Conservation (phyloP, 306 rosid species). For the Crataegus laevigata region DNA sequence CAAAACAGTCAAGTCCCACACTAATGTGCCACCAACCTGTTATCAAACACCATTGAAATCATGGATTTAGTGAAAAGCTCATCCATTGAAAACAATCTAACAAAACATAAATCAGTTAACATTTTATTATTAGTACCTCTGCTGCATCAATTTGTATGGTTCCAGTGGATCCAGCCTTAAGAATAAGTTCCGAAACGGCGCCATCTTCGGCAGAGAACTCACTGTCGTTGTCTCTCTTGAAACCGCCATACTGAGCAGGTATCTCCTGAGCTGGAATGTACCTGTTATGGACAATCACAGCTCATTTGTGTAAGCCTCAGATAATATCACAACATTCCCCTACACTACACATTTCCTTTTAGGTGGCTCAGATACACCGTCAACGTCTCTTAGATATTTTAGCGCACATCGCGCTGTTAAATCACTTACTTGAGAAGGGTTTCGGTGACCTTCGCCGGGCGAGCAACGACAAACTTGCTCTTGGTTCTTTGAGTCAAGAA, state of each 20-base stretch:
- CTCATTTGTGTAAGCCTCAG: background rate
- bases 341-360: too few species aligned
- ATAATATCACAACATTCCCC: too few species aligned
- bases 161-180: conserved; percentile 27
- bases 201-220: conserved; percentile 26
- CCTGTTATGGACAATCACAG: background rate
- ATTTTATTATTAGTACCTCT: conserved; percentile 17
- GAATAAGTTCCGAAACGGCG: conserved; percentile 24
- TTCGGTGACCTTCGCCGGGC: conserved; percentile 38
- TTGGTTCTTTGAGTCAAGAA: conserved; percentile 82
- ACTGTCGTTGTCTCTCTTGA: conserved; percentile 28
- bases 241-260: conserved; percentile 40
- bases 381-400: background rate
- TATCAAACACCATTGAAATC: background rate
- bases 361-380: background rate
- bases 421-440: conserved; percentile 39
- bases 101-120: background rate
- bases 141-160: conserved; percentile 30
- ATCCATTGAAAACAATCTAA: background rate
- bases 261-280: conserved; percentile 42
- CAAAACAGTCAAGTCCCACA: conserved; percentile 34
- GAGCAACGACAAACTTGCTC: conserved; percentile 50
- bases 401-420: background rate
- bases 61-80: background rate
- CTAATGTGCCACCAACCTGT: conserved; percentile 14